Base-by-base conservation (phyloP, 2,329 filamentous ascomycete species). In the Fusarium duplospermum region DNA sequence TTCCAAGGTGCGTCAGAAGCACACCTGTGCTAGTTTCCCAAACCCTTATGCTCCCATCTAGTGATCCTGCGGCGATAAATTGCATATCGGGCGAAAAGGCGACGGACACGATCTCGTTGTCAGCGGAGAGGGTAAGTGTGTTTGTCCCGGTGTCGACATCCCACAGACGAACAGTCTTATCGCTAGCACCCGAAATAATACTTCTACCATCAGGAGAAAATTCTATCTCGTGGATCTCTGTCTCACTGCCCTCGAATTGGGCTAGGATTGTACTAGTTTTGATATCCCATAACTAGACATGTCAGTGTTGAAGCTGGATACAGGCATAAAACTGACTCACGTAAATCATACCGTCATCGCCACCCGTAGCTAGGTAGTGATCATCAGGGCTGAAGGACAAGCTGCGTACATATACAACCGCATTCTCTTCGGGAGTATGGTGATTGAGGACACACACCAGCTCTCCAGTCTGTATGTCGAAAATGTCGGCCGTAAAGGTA, bases 71-170 rank as follows among this genome's bases (percentile, higher is more conserved):
- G 10, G 22, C 45, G 22, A 50, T 50, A 50, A 50, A 14, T 27
- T 27, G 22, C 45, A 27, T n/a, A 50, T 50, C 5, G 16, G 22
- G 22, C 6, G 45, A 50, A 27, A 27, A 50, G 22, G 45, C 3
- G 22, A n/a, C 8, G 5, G 45, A 50, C n/a, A 0, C 0, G 45
- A 27, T 11, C 1, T 2, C 10, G 22, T 11, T 2, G 11, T 0
- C 45, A 27, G 4, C 0, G 22, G 22, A 6, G 22, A 24, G 5
- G 22, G 16, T 50, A 50, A 10, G 22, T 2, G 22, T 27, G 16
- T 27, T 50, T 6, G 45, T 2, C 22, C 8, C 1, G 22, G 22
- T 50, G 16, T 50, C 9, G 22, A 50, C 16, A 27, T 50, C 45
- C 45, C 45, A 50, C 45, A 27, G 4, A 18, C 45, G 22, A 22